These are phyloP conservation scores for Boletus barrowsii DNA, from an alignment of 768 basidiomycete genomes.

Conservation along the genomic window DNA sequence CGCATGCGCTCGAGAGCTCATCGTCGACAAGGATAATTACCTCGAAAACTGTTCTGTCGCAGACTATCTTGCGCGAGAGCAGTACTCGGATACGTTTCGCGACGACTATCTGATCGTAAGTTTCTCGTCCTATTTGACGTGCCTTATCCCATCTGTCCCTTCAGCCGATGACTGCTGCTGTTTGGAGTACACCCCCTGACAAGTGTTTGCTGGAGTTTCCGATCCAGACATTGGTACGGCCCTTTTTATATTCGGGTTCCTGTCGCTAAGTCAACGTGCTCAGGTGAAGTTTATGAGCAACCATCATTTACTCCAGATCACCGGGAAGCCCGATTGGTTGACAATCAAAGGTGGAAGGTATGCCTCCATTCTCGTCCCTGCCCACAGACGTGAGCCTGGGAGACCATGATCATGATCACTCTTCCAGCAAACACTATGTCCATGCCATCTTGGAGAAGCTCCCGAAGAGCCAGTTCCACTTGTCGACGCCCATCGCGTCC, in stretches of 20 bases:
- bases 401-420: background rate
- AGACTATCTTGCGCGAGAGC: conserved; percentile 56
- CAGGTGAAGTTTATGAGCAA: conserved; percentile 72
- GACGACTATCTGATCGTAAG: conserved; percentile 75
- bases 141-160: background rate
- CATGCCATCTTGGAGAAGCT: conserved; percentile 55
- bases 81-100: conserved; percentile 64
- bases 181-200: conserved; percentile 77
- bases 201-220: conserved; percentile 70
- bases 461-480: conserved; percentile 51
- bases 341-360: conserved; percentile 74
- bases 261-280: background rate
- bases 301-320: conserved; percentile 70
- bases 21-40: conserved; percentile 28
- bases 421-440: conserved; percentile 59
- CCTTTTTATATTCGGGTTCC: background rate
- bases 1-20: conserved; percentile 53
- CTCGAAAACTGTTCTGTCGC: conserved; percentile 43
- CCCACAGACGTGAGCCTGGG: background rate
- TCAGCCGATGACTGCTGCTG: conserved; percentile 77
- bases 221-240: conserved; percentile 55
- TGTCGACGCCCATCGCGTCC: conserved; percentile 53
- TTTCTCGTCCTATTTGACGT: conserved; percentile 1
- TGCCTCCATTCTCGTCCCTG: conserved; percentile 6
- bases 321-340: conserved; percentile 68